Base-by-base conservation (phyloP, 306 rosid species). In the Bauhinia variegata region DNA sequence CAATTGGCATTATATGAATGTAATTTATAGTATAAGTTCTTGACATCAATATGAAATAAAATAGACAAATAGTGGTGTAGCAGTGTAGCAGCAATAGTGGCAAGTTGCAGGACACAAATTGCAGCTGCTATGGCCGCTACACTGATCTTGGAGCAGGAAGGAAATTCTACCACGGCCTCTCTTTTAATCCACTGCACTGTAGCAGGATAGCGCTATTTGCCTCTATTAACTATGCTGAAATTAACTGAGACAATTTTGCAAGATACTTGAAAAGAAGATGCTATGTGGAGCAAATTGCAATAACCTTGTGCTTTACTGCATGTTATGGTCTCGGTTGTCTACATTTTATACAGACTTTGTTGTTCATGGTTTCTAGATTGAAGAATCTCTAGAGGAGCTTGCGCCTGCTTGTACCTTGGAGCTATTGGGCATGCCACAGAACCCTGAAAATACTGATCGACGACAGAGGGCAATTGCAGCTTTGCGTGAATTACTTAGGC, bases 331-430 rank as follows among this genome's bases (percentile, higher is more conserved):
- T 42, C 41, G 15, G 23, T 18, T 44, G 38, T 50, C 65, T 48
- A 16, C 15, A 14, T 10, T 38, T 9, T 51, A 4, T 65, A 16
- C 16, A 5, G 62, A 61, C 16, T 39, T 16, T 60, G 56, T 52
- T 81, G 59, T 70, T 31, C 56, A 39, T 77, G 67, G 30, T 75
- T 74, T 80, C 60, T 68, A 95, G 97, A 88, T 95, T 63, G 99
- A 95, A 88, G 95, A 88, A 82, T 95, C 97, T 73, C 89, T 95
- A 75, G 99, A 95, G 85, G 99, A 88, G 75, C 97, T 95, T 60
- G 97, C 99, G 38, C 97, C 97, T 54, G 92, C 97, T 62, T 95
- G 99, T 82, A 88, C 96, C 32, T 78, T 95, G 82, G 99, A 95
- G 78, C 70, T 90, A 72, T 65, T 95, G 77, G 87, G 86, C 78